Evolutionary conservation across 352 stramenopile genomes (phyloP).

Genomic region (Phytophthora fragariaefolia): DNA sequence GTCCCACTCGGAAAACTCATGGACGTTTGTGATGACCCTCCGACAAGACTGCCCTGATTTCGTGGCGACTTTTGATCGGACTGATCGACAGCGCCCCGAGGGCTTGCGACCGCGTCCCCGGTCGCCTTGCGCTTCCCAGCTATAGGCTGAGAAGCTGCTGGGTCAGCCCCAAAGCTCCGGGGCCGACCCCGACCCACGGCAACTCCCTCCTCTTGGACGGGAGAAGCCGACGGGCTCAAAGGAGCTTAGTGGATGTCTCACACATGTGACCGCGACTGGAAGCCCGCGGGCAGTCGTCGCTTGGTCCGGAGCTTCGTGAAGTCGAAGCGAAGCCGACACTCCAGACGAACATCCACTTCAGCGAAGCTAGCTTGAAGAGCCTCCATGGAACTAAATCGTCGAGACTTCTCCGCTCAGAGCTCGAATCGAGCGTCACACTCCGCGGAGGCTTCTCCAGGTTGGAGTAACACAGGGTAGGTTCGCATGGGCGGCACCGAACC

Average conservation of each 20-base stretch:
- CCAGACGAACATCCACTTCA: neutral
- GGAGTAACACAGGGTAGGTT: no score
- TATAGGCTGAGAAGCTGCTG: neutral
- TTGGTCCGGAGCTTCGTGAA: neutral
- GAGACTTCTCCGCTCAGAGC: no score
- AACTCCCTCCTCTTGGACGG: neutral
- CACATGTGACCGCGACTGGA: neutral
- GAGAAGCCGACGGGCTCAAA: neutral
- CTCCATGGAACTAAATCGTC: neutral
- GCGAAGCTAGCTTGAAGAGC: neutral
- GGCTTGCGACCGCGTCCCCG: neutral
- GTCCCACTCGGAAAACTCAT: neutral
- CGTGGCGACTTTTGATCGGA: neutral
- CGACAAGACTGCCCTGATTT: neutral
- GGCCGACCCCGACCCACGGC: neutral
- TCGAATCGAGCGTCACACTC: no score
- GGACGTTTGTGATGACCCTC: neutral
- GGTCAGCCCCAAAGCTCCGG: neutral
- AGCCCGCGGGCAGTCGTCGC: neutral
- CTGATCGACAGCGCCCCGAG: neutral
- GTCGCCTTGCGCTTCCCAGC: neutral
- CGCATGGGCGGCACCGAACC: no score
- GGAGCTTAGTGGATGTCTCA: neutral
- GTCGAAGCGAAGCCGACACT: neutral
- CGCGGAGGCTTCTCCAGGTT: no score